Evolutionary conservation across 139 green algal genomes (phyloP).

Genomic region (Trebouxia sp.): DNA sequence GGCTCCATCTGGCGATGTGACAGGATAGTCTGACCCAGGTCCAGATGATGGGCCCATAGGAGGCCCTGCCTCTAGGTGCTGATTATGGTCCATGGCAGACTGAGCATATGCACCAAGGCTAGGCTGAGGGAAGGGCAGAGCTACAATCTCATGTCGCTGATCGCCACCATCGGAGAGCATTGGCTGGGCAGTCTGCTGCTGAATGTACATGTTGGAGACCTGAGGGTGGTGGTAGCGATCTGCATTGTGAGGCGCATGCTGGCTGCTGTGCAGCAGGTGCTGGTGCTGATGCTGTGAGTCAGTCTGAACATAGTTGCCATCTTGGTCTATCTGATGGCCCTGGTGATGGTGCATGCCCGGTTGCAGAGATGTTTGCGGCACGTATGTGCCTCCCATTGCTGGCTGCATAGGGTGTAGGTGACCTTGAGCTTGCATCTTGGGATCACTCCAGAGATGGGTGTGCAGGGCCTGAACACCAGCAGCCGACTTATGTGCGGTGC

Average conservation of each 20-base stretch:
- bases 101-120: not conserved
- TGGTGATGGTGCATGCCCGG: constrained; percentile 5
- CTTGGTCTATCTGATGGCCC: not conserved
- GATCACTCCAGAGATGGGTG: not conserved
- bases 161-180: not conserved
- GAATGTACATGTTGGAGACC: not conserved
- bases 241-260: not conserved
- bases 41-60: not conserved
- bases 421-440: not conserved
- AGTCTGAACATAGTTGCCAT: not conserved
- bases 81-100: not conserved
- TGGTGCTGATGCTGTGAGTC: not conserved
- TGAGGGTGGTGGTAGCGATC: constrained; percentile 14
- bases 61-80: not conserved
- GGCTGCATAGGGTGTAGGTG: not conserved
- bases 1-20: not conserved
- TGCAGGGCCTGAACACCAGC: not conserved
- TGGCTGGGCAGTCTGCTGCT: constrained; percentile 13
- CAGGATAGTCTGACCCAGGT: not conserved
- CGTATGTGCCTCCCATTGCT: not conserved
- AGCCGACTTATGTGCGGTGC: too few species aligned
- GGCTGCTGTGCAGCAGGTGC: not conserved
- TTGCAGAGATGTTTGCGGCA: not conserved
- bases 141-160: not conserved
- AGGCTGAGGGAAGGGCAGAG: constrained; percentile 7